Percentiles rank a stretch among this genome's conserved stretches.
Evolutionary conservation across 73 alveolate species (phyloP).

Genomic region (Stentor coeruleus): DNA sequence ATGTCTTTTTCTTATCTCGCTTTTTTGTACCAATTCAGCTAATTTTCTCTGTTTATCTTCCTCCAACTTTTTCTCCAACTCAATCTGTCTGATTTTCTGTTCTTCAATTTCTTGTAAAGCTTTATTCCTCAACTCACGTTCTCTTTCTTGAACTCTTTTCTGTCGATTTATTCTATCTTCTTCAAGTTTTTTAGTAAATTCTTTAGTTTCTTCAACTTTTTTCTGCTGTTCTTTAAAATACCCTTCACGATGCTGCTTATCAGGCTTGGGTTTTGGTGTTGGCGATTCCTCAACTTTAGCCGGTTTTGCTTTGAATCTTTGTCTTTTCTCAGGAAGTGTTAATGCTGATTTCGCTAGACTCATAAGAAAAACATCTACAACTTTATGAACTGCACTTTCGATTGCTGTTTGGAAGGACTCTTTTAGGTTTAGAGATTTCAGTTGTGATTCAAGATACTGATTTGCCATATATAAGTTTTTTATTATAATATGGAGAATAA

Average conservation of each 20-base stretch:
- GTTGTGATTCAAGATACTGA: neutral
- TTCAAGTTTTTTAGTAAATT: neutral
- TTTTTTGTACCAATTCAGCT: neutral
- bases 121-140: neutral
- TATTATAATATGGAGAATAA: neutral
- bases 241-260: neutral
- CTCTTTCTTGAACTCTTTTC: neutral
- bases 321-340: neutral
- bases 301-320: neutral
- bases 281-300: slow-evolving; percentile 5
- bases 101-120: neutral
- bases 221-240: neutral
- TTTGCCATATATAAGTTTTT: neutral
- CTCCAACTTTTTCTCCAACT: neutral
- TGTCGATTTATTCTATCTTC: neutral
- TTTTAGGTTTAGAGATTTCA: neutral
- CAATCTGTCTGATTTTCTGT: neutral
- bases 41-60: neutral
- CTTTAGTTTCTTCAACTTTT: neutral
- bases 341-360: neutral
- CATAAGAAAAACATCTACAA: neutral
- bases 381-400: neutral
- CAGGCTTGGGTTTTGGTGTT: slow-evolving; percentile 6
- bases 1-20: neutral
- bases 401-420: neutral